Base-by-base conservation (phyloP, 371 early-diverging fungal genomes). In the Neoconidiobolus thromboides region DNA sequence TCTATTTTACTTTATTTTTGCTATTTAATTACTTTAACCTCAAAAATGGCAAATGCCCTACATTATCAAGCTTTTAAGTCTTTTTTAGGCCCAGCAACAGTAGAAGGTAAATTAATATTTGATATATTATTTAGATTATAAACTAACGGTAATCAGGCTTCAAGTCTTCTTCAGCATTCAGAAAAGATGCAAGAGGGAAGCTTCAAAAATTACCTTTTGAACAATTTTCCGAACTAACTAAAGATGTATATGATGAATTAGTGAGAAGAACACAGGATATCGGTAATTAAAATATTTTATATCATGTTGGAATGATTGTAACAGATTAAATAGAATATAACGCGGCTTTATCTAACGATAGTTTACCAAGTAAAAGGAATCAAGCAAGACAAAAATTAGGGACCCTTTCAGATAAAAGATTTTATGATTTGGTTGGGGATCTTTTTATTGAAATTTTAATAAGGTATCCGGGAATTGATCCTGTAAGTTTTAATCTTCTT, bases 361-460 rank as follows among this genome's bases (percentile, higher is more conserved):
- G 12, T 5, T 94, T 85, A 68, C 93, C 93, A 67, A 92, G 89
- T 7, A 92, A 93, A 71, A 80, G 95, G 51, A 96, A 96, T 73
- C 95, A 95, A 67, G 96, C 95, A 1, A 79, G 96, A 42, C 93
- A 94, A 66, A 96, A 96, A 67, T 76, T 96, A 4, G 91, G 95
- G 9, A 93, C 93, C 0, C 74, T 96, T 2, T 83, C 89, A 5
- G 75, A 68, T 55, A 69, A 79, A 51, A 78, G 92, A 50, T 96
- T 95, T 72, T 85, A 85, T 63, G 93, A 93, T 69, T 73, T 96
- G 36, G 90, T 89, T 0, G 84, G 83, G 62, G 93, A 96, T 69
- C 89, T 96, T 6, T 87, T 84, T 67, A 84, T 76, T 65, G 93
- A 93, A 71, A 67, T 93, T 36, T 77, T 76, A 50, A 68, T 83